Base-by-base conservation (phyloP, 768 basidiomycete genomes). In the Tulasnella sp. region DNA sequence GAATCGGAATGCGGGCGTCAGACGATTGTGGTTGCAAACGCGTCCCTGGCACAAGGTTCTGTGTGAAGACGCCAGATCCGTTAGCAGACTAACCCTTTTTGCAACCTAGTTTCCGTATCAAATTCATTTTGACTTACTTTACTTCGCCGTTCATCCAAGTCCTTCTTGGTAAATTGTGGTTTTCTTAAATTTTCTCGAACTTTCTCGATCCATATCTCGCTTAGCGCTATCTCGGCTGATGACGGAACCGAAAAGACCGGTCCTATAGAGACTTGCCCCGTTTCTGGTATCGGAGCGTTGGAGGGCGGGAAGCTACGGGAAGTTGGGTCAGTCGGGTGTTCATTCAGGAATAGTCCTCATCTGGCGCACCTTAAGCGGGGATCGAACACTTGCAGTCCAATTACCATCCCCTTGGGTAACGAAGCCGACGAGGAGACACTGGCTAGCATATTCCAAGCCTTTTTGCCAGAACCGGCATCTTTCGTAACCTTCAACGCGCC, bases 41-140 rank as follows among this genome's bases (percentile, higher is more conserved):
- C 0, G 87, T 90, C 2, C 95, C 95, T 5, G 95, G 96, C 6
- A 95, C 80, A 7, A 86, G 82, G 76, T 89, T 88, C 91, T 94
- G 77, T 19, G 67, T 37, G 44, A 19, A 63, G 19, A 32, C 22
- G 42, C 63, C 67, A 35, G 22, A 5, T 22, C 35, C 14, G 67
- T 36, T n/a, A 44, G 37, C n/a, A 69, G 67, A 69, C 16, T 40
- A 34, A 73, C 63, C 12, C 36, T 36, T 47, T 72, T 66, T 39
- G 22, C 26, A 42, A 73, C 44, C 52, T 29, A 26, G 52, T 29
- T 59, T 40, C 59, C 59, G 11, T 17, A 2, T 40, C 19, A 65
- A 65, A 64, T 72, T 19, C 41, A 71, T 37, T 59, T 17, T 29
- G 73, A 73, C 78, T 71, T 77, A 91, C 95, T 81, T 90, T 85